A percentile compares a stretch with the other conserved stretches of the same genome.
These are phyloP conservation scores for Aspergillus floridensis DNA, from an alignment of 2,329 filamentous ascomycete species.

Conservation along the genomic window DNA sequence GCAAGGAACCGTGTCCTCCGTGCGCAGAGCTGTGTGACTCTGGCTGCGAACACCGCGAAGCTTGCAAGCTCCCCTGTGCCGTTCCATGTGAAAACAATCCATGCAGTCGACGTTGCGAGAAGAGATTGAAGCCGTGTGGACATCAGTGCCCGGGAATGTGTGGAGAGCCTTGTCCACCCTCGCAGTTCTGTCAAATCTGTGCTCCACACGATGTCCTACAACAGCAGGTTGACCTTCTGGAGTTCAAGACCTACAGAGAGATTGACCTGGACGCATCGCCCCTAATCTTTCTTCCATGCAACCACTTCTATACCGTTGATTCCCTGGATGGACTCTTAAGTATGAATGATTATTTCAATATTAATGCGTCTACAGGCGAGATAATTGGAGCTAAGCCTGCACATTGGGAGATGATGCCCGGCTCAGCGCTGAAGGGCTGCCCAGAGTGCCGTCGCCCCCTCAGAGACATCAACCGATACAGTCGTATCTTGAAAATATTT, in stretches of 20 bases:
- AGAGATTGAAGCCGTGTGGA: conserved; percentile 11
- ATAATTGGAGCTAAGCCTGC: neutral
- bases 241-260: conserved; percentile 7
- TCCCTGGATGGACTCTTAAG: conserved; percentile 13
- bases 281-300: conserved; percentile 13
- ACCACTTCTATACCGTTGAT: conserved; percentile 14
- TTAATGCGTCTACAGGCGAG: neutral
- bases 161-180: conserved; percentile 16
- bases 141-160: conserved; percentile 20
- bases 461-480: conserved; percentile 15
- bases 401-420: neutral
- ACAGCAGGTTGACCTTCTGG: conserved; percentile 7
- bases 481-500: conserved; percentile 12
- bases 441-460: conserved; percentile 14
- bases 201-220: neutral
- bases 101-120: conserved; percentile 14
- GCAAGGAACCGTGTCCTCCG: conserved; percentile 15
- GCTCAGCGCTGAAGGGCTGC: conserved; percentile 2
- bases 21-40: conserved; percentile 17
- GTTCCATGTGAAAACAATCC: conserved; percentile 18
- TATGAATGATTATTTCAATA: conserved; percentile 9
- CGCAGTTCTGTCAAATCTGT: conserved; percentile 10
- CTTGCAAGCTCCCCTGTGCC: conserved; percentile 18
- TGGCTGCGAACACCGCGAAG: conserved; percentile 13
- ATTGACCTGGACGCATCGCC: conserved; percentile 12